These are phyloP conservation scores for Azolla pinnata DNA, from an alignment of 75 land plant genomes.

Conservation along the genomic window DNA sequence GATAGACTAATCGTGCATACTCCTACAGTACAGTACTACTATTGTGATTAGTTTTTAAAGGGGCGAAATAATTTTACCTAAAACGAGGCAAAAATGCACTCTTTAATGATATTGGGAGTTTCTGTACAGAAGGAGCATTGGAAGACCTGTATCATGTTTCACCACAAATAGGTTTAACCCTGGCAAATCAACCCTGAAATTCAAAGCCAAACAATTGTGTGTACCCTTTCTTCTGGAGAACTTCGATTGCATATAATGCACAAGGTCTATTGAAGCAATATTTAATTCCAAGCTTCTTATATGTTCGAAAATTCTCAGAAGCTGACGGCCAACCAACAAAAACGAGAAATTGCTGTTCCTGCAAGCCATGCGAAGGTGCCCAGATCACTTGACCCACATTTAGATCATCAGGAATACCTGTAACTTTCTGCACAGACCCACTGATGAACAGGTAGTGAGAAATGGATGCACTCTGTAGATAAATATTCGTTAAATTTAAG, in stretches of 20 bases:
- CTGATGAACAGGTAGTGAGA: no score
- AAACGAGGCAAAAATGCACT: constrained; percentile 86
- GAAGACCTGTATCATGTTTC: background rate
- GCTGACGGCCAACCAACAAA: constrained; percentile 90
- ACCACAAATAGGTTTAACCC: no score
- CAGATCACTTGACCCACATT: constrained; percentile 91
- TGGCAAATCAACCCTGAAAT: no score
- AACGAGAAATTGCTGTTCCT: constrained; percentile 32
- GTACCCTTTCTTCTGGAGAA: constrained; percentile 28
- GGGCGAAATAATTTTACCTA: no score
- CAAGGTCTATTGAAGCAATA: constrained; percentile 94
- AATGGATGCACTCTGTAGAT: no score
- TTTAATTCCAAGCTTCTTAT: constrained; percentile 83
- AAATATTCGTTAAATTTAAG: no score
- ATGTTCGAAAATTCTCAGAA: constrained; percentile 18
- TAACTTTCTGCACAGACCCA: constrained; percentile 64
- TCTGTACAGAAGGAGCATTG: constrained; percentile 3
- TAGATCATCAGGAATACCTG: constrained; percentile 48
- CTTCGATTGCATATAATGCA: constrained; percentile 56
- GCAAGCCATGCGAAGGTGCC: constrained; percentile 47
- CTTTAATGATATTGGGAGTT: constrained; percentile 46
- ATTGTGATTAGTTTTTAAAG: background rate
- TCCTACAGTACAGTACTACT: no score
- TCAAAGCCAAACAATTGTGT: no score
- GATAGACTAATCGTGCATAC: no score